Conservation (phyloP, 108 stramenopile genomes). For the Phaeodactylum tricornutum region DNA sequence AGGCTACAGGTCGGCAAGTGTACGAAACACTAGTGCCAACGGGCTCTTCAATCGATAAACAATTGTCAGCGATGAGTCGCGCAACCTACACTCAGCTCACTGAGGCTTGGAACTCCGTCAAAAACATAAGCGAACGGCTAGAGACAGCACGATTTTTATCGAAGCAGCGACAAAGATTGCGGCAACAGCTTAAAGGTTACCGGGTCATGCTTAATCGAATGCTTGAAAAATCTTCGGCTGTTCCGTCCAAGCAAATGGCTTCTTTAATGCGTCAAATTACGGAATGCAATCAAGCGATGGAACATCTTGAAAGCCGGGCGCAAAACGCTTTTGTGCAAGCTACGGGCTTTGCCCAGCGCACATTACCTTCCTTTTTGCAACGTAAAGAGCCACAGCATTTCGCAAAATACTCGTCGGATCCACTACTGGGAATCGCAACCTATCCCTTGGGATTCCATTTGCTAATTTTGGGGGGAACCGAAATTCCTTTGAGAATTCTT, state of each 20-base stretch:
- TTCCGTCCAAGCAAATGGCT: conserved; percentile 78
- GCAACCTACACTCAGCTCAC: conserved; percentile 53
- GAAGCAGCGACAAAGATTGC: conserved; percentile 34
- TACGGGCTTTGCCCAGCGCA: conserved; percentile 42
- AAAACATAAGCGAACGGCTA: conserved; percentile 60
- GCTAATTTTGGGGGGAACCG: conserved; percentile 47
- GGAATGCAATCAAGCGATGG: conserved; percentile 66
- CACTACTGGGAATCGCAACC: conserved; percentile 55
- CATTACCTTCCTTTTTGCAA: conserved; percentile 29
- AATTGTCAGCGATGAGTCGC: conserved; percentile 51
- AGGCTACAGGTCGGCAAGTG: conserved; percentile 45
- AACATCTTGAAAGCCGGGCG: conserved; percentile 47
- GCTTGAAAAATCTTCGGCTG: conserved; percentile 55
- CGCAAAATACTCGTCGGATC: conserved; percentile 66
- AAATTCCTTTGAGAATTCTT: conserved; percentile 51
- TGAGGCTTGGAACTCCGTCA: conserved; percentile 74
- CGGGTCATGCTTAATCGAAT: conserved; percentile 52
- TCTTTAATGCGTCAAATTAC: conserved; percentile 75
- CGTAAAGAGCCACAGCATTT: conserved; percentile 38
- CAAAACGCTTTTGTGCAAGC: conserved; percentile 51
- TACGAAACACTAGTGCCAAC: conserved; percentile 64
- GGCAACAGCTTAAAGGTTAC: conserved; percentile 66
- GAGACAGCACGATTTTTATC: conserved; percentile 67
- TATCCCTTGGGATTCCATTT: conserved; percentile 71
- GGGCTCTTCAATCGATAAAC: conserved; percentile 62